Conservation (phyloP, 768 basidiomycete species). For the Mycena rosella region DNA sequence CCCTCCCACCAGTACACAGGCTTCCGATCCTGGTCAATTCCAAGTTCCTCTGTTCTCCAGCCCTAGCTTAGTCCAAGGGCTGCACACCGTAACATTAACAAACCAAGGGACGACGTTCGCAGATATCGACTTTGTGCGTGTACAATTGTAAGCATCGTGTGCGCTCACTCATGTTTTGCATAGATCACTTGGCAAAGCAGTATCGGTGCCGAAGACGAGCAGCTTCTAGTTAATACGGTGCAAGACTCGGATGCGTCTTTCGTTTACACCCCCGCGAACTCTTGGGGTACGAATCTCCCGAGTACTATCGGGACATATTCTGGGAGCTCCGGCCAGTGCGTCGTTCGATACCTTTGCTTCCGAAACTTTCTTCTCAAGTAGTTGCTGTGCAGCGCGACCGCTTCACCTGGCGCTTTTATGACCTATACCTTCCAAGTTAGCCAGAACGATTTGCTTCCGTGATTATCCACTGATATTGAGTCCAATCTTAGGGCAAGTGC, state of each 20-base stretch:
- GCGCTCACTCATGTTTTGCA: neutral
- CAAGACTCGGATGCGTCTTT: conserved; percentile 43
- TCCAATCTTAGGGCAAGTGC: conserved; percentile 35
- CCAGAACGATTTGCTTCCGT: neutral
- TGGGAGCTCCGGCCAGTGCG: conserved; percentile 60
- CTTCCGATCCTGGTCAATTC: conserved; percentile 28
- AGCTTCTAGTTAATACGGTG: conserved; percentile 41
- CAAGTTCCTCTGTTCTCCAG: conserved; percentile 26
- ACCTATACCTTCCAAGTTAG: conserved; percentile 57
- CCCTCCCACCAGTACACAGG: conserved; percentile 25
- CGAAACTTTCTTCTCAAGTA: neutral
- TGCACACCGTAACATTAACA: conserved; percentile 39
- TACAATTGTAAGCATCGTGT: neutral
- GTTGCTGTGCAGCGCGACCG: conserved; percentile 44
- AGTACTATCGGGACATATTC: conserved; percentile 51
- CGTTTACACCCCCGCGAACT: conserved; percentile 37
- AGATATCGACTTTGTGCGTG: conserved; percentile 56
- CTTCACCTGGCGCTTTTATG: conserved; percentile 48
- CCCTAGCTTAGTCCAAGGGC: conserved; percentile 9
- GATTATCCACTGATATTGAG: neutral
- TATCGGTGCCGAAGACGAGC: conserved; percentile 38
- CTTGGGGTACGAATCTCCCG: conserved; percentile 50
- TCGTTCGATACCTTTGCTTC: conserved; percentile 8
- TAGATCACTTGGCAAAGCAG: conserved; percentile 39
- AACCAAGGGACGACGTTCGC: conserved; percentile 43